Conservation (phyloP, 805 yeast genomes). For the Pichia nanzhaoensis region DNA sequence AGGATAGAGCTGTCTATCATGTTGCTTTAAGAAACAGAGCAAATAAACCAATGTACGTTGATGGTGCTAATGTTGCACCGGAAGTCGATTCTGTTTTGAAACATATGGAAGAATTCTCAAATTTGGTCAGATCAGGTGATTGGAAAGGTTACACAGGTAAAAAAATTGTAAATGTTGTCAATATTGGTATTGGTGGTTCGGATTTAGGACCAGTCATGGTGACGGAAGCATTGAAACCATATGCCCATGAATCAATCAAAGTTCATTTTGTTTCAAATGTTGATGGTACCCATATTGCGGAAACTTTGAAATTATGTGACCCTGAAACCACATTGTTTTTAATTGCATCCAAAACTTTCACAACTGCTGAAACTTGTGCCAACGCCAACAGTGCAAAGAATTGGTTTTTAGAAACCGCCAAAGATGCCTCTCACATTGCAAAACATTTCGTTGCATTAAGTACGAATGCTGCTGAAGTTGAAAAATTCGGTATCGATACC, state of each 20-base stretch:
- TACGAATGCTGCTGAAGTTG: slow-evolving; percentile 86
- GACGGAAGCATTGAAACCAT: slow-evolving; percentile 93
- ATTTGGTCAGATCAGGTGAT: slow-evolving; percentile 80
- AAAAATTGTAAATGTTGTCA: slow-evolving; percentile 86
- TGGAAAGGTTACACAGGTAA: slow-evolving; percentile 98
- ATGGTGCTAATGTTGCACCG: slow-evolving; percentile 82
- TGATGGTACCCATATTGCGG: slow-evolving; percentile 97
- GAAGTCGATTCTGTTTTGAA: slow-evolving; percentile 87
- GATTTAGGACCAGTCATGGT: slow-evolving; percentile 99
- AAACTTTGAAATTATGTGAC: slow-evolving; percentile 67
- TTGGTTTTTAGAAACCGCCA: slow-evolving; percentile 72
- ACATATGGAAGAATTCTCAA: slow-evolving; percentile 96
- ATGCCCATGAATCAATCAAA: slow-evolving; percentile 62
- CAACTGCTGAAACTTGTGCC: slow-evolving; percentile 97
- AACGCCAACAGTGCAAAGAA: slow-evolving; percentile 92
- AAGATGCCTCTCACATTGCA: slow-evolving; percentile 68
- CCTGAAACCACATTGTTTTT: slow-evolving; percentile 91
- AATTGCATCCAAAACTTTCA: slow-evolving; percentile 96
- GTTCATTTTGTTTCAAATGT: slow-evolving; percentile 97
- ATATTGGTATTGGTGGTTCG: slow-evolving; percentile 98
- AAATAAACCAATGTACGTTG: slow-evolving; percentile 76
- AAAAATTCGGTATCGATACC: slow-evolving; percentile 94
- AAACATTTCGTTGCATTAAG: slow-evolving; percentile 97
- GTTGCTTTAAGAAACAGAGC: slow-evolving; percentile 94
- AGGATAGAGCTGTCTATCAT: slow-evolving; percentile 95